Conservation (phyloP, 441 rosid species). For the Gossypium laxum region DNA sequence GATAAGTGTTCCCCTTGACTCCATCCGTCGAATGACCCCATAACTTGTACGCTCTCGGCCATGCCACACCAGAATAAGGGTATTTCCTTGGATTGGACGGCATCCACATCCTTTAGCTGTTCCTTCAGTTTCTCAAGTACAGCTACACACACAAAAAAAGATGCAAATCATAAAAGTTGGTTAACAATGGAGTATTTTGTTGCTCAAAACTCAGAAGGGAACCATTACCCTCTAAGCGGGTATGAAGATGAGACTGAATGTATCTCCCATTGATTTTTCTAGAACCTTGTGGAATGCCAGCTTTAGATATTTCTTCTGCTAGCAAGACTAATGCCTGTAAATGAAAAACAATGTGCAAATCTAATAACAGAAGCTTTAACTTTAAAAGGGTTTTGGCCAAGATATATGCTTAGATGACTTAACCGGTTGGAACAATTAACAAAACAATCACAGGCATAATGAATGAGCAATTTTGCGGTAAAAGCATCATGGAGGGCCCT, state of each 20-base stretch:
- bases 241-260: conserved; percentile 65
- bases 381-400: neutral
- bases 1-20: conserved; percentile 72
- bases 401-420: neutral
- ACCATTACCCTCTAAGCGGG: conserved; percentile 55
- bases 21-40: conserved; percentile 86
- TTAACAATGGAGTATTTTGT: neutral
- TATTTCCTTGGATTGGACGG: conserved; percentile 55
- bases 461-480: neutral
- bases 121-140: conserved; percentile 34
- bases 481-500: too few relatives aligned
- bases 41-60: conserved; percentile 90
- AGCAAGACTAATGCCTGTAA: conserved; percentile 47
- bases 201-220: neutral
- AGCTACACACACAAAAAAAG: conserved; percentile 27
- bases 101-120: conserved; percentile 30
- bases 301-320: conserved; percentile 64
- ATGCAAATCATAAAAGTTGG: neutral
- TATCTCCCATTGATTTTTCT: conserved; percentile 80
- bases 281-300: conserved; percentile 49
- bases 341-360: conserved; percentile 12
- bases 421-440: neutral
- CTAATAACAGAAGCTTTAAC: neutral
- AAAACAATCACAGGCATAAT: neutral
- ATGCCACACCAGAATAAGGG: conserved; percentile 63